Evolutionary conservation across 2,329 filamentous ascomycete genomes (phyloP), one percentile per base, ranked within the genome.

Genomic region (Aspergillus udagawae): DNA sequence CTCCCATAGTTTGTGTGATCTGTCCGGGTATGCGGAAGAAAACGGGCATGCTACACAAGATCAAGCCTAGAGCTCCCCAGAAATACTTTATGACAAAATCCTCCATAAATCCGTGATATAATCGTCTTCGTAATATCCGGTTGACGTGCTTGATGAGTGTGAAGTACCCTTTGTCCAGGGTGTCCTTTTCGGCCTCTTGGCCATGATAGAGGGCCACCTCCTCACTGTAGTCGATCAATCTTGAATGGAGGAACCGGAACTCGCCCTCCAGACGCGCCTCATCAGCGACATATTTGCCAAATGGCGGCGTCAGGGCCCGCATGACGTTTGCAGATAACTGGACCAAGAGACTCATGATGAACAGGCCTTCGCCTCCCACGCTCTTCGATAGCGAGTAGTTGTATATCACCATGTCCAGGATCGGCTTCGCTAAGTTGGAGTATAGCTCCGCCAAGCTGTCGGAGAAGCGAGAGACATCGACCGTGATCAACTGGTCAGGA

Each of bases 21-120:
- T 86, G 82, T 1, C 89, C 90, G 0, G 92, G 92, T 20, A 97
- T 83, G 74, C 93, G 93, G 80, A 99, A 90, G 74, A 99, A 99
- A 2, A 97, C 93, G 0, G 94, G 94, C 0, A 96, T 87, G 73
- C 91, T 95, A 80, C 94, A 99, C 9, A 99, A 86, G 62, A 96
- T 75, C 62, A 99, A 82, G 1, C 94, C 94, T 47, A 99, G 75
- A 2, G 94, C 93, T 44, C 94, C 94, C 94, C 94, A 99, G 76
- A 97, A 94, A 73, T 99, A 99, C 75, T 99, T 99, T 76, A 99
- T 96, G 57, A 97, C 91, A 75, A 97, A 99, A 74, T 99, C 94
- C 73, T 99, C 94, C 93, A 97, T 97, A 68, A 99, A 88, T n/a
- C 92, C 93, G 73, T 99, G 93, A 74, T 97, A 97, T 73, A 99